Evolutionary conservation across 2,329 filamentous ascomycete species (phyloP).

Genomic region (Didymella segeticola): DNA sequence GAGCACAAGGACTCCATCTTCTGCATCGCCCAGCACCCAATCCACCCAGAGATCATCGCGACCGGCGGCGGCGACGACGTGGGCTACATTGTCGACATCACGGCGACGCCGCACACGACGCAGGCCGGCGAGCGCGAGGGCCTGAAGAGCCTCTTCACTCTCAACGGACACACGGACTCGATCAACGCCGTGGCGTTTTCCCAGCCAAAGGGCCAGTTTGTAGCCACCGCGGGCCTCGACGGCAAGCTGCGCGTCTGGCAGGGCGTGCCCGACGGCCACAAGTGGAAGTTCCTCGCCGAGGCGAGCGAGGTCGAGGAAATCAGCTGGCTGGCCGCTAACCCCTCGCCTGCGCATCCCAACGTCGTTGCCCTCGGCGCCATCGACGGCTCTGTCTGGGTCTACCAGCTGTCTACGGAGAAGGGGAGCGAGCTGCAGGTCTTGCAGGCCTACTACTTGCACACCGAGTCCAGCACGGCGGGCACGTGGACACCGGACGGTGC

Average conservation of each 20-base stretch:
- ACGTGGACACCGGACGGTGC: slow-evolving; percentile 88
- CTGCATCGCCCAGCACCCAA: slow-evolving; percentile 90
- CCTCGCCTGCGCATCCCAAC: slow-evolving; percentile 74
- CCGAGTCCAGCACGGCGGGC: slow-evolving; percentile 83
- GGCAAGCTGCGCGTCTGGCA: slow-evolving; percentile 78
- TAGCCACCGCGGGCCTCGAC: slow-evolving; percentile 87
- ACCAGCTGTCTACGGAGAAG: slow-evolving; percentile 74
- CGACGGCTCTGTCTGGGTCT: slow-evolving; percentile 95
- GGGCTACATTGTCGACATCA: slow-evolving; percentile 84
- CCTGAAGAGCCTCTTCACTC: slow-evolving; percentile 70
- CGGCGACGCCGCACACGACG: slow-evolving; percentile 68
- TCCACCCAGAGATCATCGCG: slow-evolving; percentile 76
- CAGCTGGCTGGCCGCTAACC: slow-evolving; percentile 85
- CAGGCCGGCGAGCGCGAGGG: slow-evolving; percentile 63
- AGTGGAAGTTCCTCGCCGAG: slow-evolving; percentile 74
- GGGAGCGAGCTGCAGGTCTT: slow-evolving; percentile 76
- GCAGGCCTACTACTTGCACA: slow-evolving; percentile 92
- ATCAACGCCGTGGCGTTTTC: slow-evolving; percentile 89
- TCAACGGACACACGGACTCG: slow-evolving; percentile 92
- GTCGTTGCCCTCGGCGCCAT: slow-evolving; percentile 85
- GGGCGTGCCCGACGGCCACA: slow-evolving; percentile 56
- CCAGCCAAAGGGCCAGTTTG: slow-evolving; percentile 78
- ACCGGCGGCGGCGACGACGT: slow-evolving; percentile 88
- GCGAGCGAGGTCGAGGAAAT: slow-evolving; percentile 92
- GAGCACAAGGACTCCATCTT: slow-evolving; percentile 89